Conservation (phyloP, 1,284 basidiomycete species). For the Vanrija sp. region DNA sequence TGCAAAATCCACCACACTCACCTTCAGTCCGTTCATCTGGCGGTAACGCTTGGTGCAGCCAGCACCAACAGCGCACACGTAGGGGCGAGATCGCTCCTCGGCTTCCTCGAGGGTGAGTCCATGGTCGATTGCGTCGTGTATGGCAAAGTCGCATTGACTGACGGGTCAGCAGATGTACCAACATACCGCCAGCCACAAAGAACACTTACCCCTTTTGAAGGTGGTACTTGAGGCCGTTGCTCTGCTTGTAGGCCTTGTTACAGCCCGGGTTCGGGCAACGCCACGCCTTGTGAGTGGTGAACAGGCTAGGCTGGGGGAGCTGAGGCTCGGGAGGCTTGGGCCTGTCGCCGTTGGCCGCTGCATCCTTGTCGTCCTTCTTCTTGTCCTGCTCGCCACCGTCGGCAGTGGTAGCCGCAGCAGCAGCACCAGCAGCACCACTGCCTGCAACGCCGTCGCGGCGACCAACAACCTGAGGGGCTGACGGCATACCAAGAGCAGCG, state of each 20-base stretch:
- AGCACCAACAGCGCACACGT: constrained; percentile 82
- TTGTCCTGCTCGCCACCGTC: constrained; percentile 1
- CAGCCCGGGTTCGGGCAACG: constrained; percentile 94
- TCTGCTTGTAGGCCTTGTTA: constrained; percentile 98
- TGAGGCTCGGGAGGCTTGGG: constrained; percentile 25
- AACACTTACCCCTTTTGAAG: constrained; percentile 57
- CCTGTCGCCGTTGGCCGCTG: constrained; percentile 8
- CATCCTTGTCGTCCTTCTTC: constrained; percentile 4
- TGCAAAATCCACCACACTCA: constrained; percentile 36
- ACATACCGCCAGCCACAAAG: background rate
- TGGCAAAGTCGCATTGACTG: constrained; percentile 84
- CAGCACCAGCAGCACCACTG: background rate
- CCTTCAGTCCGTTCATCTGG: constrained; percentile 89
- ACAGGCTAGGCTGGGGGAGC: constrained; percentile 42
- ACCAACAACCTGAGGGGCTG: constrained; percentile 29
- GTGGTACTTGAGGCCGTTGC: constrained; percentile 94
- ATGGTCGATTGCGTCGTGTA: constrained; percentile 63
- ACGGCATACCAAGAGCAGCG: constrained; percentile 37
- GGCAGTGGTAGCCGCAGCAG: constrained; percentile 3
- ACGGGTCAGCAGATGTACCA: constrained; percentile 52
- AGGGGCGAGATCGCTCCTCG: constrained; percentile 73
- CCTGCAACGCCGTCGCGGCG: constrained; percentile 12
- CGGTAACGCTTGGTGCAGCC: constrained; percentile 87
- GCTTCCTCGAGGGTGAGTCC: constrained; percentile 76
- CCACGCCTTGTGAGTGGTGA: constrained; percentile 76